Conservation (phyloP, 441 rosid species). For the Pelargonium myrrhifolium region DNA sequence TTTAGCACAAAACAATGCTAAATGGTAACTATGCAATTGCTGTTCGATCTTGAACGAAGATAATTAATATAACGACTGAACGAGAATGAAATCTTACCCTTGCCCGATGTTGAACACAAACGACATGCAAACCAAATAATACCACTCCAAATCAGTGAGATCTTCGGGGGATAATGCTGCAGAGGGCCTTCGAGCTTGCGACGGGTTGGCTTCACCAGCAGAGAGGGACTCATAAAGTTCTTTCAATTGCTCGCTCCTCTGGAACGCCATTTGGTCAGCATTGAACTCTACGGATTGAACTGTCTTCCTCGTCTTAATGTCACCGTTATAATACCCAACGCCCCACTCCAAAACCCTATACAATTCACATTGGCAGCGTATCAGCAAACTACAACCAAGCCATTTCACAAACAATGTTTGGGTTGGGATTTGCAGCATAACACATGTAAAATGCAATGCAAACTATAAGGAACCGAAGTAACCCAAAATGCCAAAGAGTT, state of each 20-base stretch:
- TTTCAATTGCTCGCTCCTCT: constrained; percentile 82
- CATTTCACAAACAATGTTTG: no score
- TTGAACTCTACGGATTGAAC: constrained; percentile 69
- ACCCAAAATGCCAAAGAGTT: neutral
- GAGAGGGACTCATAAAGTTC: constrained; percentile 75
- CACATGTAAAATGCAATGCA: neutral
- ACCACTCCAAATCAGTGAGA: constrained; percentile 94
- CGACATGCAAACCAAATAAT: constrained; percentile 94
- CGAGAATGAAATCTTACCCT: constrained; percentile 45
- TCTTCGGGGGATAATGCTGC: constrained; percentile 89
- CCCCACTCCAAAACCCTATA: constrained; percentile 77
- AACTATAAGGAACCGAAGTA: neutral
- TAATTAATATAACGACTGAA: no score
- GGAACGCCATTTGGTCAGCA: constrained; percentile 56
- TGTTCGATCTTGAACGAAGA: no score
- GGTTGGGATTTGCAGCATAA: neutral
- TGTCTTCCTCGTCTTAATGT: constrained; percentile 88
- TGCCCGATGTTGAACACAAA: constrained; percentile 69
- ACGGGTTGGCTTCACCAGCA: constrained; percentile 45
- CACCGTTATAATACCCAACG: constrained; percentile 94
- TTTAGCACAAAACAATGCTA: no score
- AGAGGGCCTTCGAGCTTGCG: constrained; percentile 64
- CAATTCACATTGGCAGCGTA: constrained; percentile 6
- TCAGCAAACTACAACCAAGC: neutral
- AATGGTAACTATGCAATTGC: no score